A percentile compares a stretch with the other conserved stretches of the same genome.
phyloP scores from a whole-genome alignment of 306 rosid genomes.

The Inga laurina region DNA sequence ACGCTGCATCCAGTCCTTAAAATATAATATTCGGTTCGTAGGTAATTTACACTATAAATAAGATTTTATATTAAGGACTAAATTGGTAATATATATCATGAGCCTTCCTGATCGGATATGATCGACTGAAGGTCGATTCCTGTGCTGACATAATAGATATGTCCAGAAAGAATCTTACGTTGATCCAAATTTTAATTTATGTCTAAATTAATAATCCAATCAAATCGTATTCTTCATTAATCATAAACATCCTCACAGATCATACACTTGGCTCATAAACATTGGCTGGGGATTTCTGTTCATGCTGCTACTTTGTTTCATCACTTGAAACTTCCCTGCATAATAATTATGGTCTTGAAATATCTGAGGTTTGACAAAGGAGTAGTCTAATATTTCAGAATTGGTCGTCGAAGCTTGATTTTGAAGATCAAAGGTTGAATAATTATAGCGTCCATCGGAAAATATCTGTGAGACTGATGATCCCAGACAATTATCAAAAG shows the following conservation, averaged over 20 bases:
- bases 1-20: too few species aligned
- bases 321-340: conserved; percentile 45
- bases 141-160: background rate
- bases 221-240: conserved; percentile 25
- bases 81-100: background rate
- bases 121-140: conserved; percentile 18
- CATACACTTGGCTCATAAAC: conserved; percentile 46
- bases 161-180: conserved; percentile 11
- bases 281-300: conserved; percentile 35
- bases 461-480: conserved; percentile 66
- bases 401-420: background rate
- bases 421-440: conserved; percentile 46
- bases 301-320: conserved; percentile 43
- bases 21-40: too few species aligned
- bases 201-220: conserved; percentile 19
- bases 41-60: too few species aligned
- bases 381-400: conserved; percentile 25
- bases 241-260: conserved; percentile 26
- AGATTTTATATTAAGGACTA: too few species aligned
- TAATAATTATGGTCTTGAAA: conserved; percentile 33
- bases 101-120: conserved; percentile 31
- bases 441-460: conserved; percentile 49
- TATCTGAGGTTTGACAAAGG: conserved; percentile 42
- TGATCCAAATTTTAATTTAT: conserved; percentile 7
- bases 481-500: conserved; percentile 69